Evolutionary conservation across 2,329 filamentous ascomycete genomes (phyloP).

Genomic region (Cercospora sojina): DNA sequence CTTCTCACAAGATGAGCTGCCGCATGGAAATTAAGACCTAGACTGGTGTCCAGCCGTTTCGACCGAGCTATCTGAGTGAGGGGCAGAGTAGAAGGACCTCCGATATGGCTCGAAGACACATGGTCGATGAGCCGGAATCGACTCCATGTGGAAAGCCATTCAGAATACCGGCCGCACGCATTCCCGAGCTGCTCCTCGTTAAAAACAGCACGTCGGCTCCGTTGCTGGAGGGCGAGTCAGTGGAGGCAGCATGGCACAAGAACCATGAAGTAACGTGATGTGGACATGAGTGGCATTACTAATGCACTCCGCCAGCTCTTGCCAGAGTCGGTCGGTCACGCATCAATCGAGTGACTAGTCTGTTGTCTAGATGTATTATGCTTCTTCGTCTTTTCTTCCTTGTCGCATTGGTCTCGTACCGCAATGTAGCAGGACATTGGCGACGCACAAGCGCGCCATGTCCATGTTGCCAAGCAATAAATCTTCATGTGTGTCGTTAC

Average conservation of each 20-base stretch:
- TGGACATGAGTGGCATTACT: background rate
- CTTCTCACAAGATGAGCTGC: background rate
- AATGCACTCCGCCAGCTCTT: background rate
- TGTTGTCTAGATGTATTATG: constrained; percentile 20
- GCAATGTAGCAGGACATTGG: background rate
- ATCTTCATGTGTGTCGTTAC: constrained; percentile 11
- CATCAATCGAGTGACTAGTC: constrained; percentile 1
- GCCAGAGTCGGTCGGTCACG: background rate
- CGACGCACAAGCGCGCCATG: constrained; percentile 8
- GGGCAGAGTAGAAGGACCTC: background rate
- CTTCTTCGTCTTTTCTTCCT: constrained; percentile 9
- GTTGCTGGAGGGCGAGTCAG: too few relatives aligned
- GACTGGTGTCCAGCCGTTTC: background rate
- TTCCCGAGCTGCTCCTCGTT: background rate
- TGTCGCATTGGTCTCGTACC: constrained; percentile 16
- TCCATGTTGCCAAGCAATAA: constrained; percentile 1
- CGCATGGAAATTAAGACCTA: background rate
- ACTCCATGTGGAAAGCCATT: background rate
- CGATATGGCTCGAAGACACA: background rate
- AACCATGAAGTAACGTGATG: too few relatives aligned
- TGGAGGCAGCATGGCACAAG: too few relatives aligned
- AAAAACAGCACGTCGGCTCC: background rate
- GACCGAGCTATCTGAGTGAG: background rate
- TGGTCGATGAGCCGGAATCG: background rate
- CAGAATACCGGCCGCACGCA: background rate